Percentiles rank a stretch among this genome's conserved stretches.
Conservation (phyloP, 345 rosid genomes). For the Angophora floribunda region DNA sequence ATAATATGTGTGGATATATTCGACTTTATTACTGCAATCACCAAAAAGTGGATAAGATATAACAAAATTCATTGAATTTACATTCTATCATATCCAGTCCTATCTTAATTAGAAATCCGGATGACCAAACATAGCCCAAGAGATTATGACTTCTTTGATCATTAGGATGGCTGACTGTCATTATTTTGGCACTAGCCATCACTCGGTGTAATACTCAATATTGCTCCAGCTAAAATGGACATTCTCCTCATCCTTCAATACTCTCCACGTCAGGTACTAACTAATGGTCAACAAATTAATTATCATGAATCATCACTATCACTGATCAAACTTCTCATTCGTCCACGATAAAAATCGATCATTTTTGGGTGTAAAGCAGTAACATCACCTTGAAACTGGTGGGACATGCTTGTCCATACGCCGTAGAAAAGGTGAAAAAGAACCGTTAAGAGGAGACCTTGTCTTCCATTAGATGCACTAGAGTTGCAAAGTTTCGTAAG, state of each 20-base stretch:
- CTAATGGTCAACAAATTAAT: accelerated
- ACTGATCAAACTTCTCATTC: accelerated
- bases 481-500: background rate
- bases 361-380: background rate
- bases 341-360: accelerated
- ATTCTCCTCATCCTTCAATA: background rate
- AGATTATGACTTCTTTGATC: background rate
- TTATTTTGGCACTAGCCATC: background rate
- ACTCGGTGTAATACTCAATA: background rate
- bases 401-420: accelerated
- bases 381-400: background rate
- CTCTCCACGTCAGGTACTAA: accelerated
- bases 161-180: accelerated
- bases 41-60: no score
- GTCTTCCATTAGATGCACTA: background rate
- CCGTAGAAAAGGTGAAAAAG: background rate
- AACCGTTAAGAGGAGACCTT: background rate
- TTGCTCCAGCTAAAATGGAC: background rate
- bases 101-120: no score
- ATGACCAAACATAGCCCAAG: no score
- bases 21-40: no score
- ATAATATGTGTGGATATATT: no score
- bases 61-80: no score
- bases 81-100: no score
- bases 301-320: accelerated